Evolutionary conservation across 768 basidiomycete genomes (phyloP).

Genomic region (Leccinum imitatum): DNA sequence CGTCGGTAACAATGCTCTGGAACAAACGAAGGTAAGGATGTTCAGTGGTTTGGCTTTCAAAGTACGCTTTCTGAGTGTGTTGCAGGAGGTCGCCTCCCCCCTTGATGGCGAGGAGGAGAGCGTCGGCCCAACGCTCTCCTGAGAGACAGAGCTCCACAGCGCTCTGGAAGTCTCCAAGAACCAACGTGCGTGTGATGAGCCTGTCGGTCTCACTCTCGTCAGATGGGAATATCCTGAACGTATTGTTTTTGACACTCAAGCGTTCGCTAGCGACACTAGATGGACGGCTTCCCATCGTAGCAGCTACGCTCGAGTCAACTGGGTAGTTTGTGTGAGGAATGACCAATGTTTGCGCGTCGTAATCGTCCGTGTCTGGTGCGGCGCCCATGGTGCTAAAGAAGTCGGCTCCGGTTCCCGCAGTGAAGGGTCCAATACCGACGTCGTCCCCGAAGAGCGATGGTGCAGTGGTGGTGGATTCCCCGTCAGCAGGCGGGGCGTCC

Average conservation of each 20-base stretch:
- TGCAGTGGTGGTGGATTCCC: conserved; percentile 81
- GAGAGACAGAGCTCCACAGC: conserved; percentile 92
- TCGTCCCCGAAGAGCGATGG: conserved; percentile 90
- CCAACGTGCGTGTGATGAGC: conserved; percentile 88
- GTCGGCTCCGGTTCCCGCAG: conserved; percentile 59
- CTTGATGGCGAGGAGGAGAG: conserved; percentile 88
- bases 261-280: conserved; percentile 64
- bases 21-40: conserved; percentile 90
- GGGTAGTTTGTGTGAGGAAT: conserved; percentile 81
- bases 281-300: conserved; percentile 89
- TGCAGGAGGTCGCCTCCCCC: conserved; percentile 86
- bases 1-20: conserved; percentile 91
- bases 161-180: conserved; percentile 92
- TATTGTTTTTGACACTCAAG: conserved; percentile 62
- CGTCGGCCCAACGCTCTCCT: conserved; percentile 89
- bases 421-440: conserved; percentile 53
- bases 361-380: conserved; percentile 41
- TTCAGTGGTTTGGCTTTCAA: conserved; percentile 72
- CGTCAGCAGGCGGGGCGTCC: conserved; percentile 63
- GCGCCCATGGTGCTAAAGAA: conserved; percentile 85
- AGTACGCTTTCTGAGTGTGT: conserved; percentile 91
- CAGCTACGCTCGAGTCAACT: conserved; percentile 89
- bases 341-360: conserved; percentile 39
- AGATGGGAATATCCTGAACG: conserved; percentile 86
- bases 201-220: conserved; percentile 87